Evolutionary conservation across 768 basidiomycete species (phyloP), one percentile per base, ranked within the genome.

Genomic region (Mycena rosella): DNA sequence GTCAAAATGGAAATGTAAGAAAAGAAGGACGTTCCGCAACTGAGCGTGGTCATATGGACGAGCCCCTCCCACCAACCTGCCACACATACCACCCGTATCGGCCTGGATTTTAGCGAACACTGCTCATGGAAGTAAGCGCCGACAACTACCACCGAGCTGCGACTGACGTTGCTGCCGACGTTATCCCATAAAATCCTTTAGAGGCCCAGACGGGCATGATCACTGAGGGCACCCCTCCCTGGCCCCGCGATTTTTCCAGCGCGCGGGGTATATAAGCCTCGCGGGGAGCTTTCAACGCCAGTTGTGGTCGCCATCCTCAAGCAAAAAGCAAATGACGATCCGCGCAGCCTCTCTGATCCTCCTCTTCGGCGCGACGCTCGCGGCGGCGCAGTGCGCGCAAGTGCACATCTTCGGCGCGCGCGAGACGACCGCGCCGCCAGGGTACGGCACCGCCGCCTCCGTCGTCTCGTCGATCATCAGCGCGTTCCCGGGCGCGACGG

Each of bases 401-500:
- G 75, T 79, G 42, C 78, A 79, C 64, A 70, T 79, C 63, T 79
- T 79, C 44, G 78, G 78, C 63, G 78, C 78, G 34, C 77, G 78
- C 44, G 78, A 79, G 60, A 79, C 77, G 18, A 79, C 77, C 20
- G 78, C 61, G 15, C 74, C 76, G 17, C 68, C 77, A 6, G 78
- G 78, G 15, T 79, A 74, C 65, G 78, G 78, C 18, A 78, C 76
- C n/a, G 69, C 78, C 11, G 73, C 69, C 24, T 63, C 70, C 49
- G 77, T 79, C 30, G 78, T 78, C 45, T 63, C 72, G 47, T 66
- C 72, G n/a, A 75, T 79, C 42, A 63, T 75, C 42, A 68, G 54
- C 44, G 74, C 79, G 8, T 75, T 73, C 65, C 58, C 79, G 3
- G 79, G 79, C 11, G 55, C 79, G 13, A 80, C 79, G 9, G 60